Evolutionary conservation across 148 eudicot genomes (phyloP).

Genomic region (Diospyros kaki): DNA sequence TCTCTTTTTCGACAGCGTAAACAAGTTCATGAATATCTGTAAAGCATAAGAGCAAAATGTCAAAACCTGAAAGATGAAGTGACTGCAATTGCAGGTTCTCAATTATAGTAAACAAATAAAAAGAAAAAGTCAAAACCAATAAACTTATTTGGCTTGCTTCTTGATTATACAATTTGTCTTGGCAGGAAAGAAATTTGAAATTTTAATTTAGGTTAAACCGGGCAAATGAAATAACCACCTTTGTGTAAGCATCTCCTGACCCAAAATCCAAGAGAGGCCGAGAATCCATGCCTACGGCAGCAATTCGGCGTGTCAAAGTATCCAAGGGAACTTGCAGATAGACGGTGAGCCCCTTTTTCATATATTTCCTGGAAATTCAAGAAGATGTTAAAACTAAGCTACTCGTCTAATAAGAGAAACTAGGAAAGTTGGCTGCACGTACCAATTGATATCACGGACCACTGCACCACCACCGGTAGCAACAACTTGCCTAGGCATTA

Average conservation of each 20-base stretch:
- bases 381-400: neutral
- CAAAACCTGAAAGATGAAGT: neutral
- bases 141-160: neutral
- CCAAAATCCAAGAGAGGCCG: constrained; percentile 29
- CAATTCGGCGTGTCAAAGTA: constrained; percentile 29
- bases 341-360: constrained; percentile 25
- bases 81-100: too few relatives aligned
- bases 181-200: neutral
- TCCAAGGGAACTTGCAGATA: constrained; percentile 28
- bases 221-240: constrained; percentile 12
- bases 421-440: constrained; percentile 4
- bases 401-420: neutral
- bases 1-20: constrained; percentile 22
- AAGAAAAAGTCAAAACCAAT: neutral
- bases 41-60: neutral
- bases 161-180: neutral
- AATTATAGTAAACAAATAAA: too few relatives aligned
- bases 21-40: constrained; percentile 25
- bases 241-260: constrained; percentile 29
- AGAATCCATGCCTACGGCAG: constrained; percentile 30
- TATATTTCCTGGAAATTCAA: constrained; percentile 20
- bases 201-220: neutral
- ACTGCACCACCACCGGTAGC: constrained; percentile 25
- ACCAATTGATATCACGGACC: constrained; percentile 15
- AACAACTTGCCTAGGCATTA: constrained; percentile 10